phyloP scores from a whole-genome alignment of 371 early-diverging fungal species.

The Haplosporangium sp. region DNA sequence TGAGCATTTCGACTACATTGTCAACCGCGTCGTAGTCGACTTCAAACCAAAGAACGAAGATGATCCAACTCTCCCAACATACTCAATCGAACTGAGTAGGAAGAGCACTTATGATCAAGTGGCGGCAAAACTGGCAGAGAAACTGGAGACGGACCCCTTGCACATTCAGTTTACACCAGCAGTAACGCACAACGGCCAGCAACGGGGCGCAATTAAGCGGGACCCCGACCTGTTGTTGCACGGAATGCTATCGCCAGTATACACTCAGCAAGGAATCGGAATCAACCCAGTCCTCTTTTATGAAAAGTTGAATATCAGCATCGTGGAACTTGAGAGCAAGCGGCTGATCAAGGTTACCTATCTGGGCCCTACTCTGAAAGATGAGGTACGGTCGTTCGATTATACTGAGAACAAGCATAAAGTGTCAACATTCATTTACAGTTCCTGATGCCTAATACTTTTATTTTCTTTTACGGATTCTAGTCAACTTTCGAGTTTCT shows the following conservation, averaged over 20 bases:
- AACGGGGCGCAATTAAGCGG: constrained; percentile 61
- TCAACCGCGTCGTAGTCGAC: constrained; percentile 71
- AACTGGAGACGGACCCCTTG: constrained; percentile 68
- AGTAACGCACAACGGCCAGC: constrained; percentile 48
- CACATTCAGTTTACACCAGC: constrained; percentile 74
- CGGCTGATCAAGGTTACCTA: constrained; percentile 67
- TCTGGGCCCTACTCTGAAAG: constrained; percentile 63
- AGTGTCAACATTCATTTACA: neutral
- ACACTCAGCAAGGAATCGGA: constrained; percentile 21
- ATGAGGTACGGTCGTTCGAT: constrained; percentile 51
- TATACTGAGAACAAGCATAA: neutral
- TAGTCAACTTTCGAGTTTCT: constrained; percentile 61
- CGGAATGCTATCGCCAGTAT: constrained; percentile 68
- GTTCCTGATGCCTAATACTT: neutral
- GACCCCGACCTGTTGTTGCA: constrained; percentile 60
- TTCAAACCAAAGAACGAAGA: constrained; percentile 73
- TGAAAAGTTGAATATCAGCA: constrained; percentile 83
- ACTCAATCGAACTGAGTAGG: constrained; percentile 66
- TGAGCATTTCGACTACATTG: constrained; percentile 78
- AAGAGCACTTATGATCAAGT: constrained; percentile 74
- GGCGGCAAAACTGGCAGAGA: constrained; percentile 65
- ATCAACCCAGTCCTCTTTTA: constrained; percentile 67
- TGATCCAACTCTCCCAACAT: constrained; percentile 33
- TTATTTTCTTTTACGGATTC: constrained; percentile 12
- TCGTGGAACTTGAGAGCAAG: constrained; percentile 86